Conservation (phyloP, 768 basidiomycete species). For the Lentinula boryana region DNA sequence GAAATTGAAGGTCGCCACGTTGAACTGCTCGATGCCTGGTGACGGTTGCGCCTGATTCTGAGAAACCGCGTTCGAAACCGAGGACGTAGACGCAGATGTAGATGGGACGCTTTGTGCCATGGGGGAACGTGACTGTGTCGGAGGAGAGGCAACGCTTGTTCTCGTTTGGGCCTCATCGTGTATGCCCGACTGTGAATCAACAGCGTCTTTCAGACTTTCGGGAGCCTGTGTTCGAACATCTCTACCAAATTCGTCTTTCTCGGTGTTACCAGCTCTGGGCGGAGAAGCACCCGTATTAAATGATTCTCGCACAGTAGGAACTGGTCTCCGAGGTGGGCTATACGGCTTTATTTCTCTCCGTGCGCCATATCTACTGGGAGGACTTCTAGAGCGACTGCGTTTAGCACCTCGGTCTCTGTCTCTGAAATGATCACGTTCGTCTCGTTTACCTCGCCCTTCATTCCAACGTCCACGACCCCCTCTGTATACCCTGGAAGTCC, state of each 20-base stretch:
- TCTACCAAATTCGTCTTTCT: constrained; percentile 83
- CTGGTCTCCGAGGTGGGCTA: constrained; percentile 53
- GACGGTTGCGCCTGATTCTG: constrained; percentile 16
- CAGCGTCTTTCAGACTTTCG: constrained; percentile 11
- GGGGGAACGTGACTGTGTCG: constrained; percentile 21
- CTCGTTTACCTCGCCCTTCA: constrained; percentile 35
- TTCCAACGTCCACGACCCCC: constrained; percentile 46
- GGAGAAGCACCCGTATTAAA: constrained; percentile 1
- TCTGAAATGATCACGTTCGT: constrained; percentile 47
- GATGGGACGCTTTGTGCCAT: constrained; percentile 36
- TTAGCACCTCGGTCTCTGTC: constrained; percentile 38
- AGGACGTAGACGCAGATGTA: constrained; percentile 36
- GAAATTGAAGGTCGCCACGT: constrained; percentile 68
- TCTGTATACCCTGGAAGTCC: constrained; percentile 49
- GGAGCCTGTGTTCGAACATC: constrained; percentile 62
- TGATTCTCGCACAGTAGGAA: constrained; percentile 14
- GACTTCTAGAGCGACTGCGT: constrained; percentile 72
- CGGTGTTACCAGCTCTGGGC: constrained; percentile 24
- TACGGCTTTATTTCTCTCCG: constrained; percentile 41
- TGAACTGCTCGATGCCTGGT: constrained; percentile 61
- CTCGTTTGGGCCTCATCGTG: background rate
- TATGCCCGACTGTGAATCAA: background rate
- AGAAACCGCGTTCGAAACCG: constrained; percentile 21
- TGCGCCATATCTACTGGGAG: constrained; percentile 48
- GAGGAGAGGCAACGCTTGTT: background rate